Evolutionary conservation across 1,139 yeast genomes (phyloP).

Genomic region (Candida gigantensis): DNA sequence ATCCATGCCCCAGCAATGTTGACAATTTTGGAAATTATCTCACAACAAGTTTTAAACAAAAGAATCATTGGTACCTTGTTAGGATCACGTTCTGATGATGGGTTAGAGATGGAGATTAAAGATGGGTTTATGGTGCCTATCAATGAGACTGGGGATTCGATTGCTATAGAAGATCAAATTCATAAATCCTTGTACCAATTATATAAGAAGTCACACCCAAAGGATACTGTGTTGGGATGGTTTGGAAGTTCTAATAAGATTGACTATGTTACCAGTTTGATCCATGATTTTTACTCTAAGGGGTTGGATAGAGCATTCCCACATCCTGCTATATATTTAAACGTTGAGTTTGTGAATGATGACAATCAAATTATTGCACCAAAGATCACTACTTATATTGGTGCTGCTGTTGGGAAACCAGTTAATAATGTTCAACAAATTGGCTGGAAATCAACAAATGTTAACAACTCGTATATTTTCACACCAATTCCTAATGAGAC

Average conservation of each 20-base stretch:
- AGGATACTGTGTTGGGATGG: constrained; percentile 85
- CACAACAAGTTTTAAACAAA: constrained; percentile 48
- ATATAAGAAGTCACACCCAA: constrained; percentile 79
- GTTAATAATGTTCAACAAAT: constrained; percentile 39
- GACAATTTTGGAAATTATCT: constrained; percentile 57
- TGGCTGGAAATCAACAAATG: constrained; percentile 45
- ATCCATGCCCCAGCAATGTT: constrained; percentile 74
- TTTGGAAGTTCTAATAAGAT: constrained; percentile 68
- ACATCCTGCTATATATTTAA: constrained; percentile 77
- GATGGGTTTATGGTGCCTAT: constrained; percentile 86
- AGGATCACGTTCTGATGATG: constrained; percentile 85
- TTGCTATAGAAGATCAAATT: constrained; percentile 73
- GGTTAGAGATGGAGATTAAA: constrained; percentile 71
- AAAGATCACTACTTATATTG: constrained; percentile 66
- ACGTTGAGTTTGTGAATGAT: constrained; percentile 49
- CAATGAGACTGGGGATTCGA: constrained; percentile 71
- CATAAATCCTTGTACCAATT: constrained; percentile 72
- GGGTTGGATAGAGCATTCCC: constrained; percentile 71
- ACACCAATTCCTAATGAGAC: constrained; percentile 76
- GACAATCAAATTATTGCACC: constrained; percentile 40
- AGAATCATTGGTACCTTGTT: constrained; percentile 82
- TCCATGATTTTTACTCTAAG: constrained; percentile 81
- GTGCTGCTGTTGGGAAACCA: constrained; percentile 71
- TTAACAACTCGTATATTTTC: constrained; percentile 62
- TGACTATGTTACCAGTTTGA: constrained; percentile 76